Evolutionary conservation across 2,329 filamentous ascomycete genomes (phyloP).

Genomic region (Xylaria sp.): DNA sequence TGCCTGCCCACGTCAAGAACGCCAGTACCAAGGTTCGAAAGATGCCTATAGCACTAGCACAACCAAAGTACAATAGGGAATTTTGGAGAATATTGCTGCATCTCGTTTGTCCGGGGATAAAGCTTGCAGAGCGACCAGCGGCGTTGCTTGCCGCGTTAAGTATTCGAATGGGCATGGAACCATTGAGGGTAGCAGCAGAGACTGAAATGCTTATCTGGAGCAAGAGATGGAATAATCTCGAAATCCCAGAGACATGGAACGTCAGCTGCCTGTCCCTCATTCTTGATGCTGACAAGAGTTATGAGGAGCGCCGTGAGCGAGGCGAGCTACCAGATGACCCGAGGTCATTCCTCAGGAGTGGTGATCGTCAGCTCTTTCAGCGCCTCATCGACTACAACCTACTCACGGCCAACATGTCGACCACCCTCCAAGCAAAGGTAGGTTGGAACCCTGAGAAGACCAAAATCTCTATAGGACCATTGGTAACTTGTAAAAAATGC

Average conservation of each 20-base stretch:
- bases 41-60: not conserved
- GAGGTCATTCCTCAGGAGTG: conserved; percentile 49
- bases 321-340: conserved; percentile 37
- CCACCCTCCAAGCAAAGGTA: conserved; percentile 56
- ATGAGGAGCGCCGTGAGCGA: conserved; percentile 45
- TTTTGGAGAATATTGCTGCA: conserved; percentile 6
- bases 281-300: conserved; percentile 58
- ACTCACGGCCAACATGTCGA: conserved; percentile 59
- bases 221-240: conserved; percentile 59
- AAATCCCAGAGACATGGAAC: conserved; percentile 63
- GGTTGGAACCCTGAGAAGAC: conserved; percentile 61
- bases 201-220: conserved; percentile 56
- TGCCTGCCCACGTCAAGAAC: conserved; percentile 57
- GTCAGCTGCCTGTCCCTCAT: conserved; percentile 58
- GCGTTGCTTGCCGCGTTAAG: conserved; percentile 62
- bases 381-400: conserved; percentile 59
- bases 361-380: conserved; percentile 57
- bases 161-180: conserved; percentile 60
- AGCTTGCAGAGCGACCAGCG: conserved; percentile 57
- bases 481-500: conserved; percentile 5
- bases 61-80: not conserved
- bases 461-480: conserved; percentile 52
- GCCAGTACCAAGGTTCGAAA: conserved; percentile 50
- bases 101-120: conserved; percentile 60
- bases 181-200: conserved; percentile 55